phyloP scores from a whole-genome alignment of 106 monocot genomes.

The Apostasia shenzhenica region DNA sequence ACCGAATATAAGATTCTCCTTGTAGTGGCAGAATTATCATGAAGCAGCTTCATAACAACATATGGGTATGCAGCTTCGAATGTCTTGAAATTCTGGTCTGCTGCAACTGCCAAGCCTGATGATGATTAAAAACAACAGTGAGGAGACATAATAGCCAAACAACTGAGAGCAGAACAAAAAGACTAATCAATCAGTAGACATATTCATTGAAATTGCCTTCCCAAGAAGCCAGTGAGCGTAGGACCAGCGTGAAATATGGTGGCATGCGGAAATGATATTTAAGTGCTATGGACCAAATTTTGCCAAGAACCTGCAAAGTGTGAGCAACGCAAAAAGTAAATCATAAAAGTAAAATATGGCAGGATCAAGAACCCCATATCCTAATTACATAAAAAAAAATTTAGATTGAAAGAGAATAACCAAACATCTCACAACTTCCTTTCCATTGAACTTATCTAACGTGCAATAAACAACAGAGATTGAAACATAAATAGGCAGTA shows the following conservation, averaged over 20 bases:
- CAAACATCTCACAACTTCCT: no score
- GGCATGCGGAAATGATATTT: conserved; percentile 86
- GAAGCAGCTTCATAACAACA: conserved; percentile 79
- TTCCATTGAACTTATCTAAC: no score
- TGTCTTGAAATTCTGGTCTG: conserved; percentile 75
- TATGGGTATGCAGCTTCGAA: conserved; percentile 94
- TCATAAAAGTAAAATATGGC: no score
- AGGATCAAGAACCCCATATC: no score
- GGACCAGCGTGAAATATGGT: conserved; percentile 73
- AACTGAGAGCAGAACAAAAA: background rate
- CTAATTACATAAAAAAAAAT: no score
- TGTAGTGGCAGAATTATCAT: conserved; percentile 64
- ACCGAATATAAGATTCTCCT: conserved; percentile 79
- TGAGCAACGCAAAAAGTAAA: no score
- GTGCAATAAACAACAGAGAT: no score
- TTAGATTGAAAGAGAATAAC: no score
- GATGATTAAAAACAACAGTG: conserved; percentile 3
- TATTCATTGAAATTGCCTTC: conserved; percentile 43
- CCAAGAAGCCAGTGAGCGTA: conserved; percentile 84
- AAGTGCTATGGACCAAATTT: conserved; percentile 80
- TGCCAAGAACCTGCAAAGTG: conserved; percentile 69
- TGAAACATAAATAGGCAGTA: no score
- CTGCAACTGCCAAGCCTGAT: conserved; percentile 81
- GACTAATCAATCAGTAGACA: background rate
- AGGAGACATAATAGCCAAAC: background rate